Evolutionary conservation across 2,329 filamentous ascomycete species (phyloP), one percentile per base, ranked within the genome.

Genomic region (Diaporthe longicolla): DNA sequence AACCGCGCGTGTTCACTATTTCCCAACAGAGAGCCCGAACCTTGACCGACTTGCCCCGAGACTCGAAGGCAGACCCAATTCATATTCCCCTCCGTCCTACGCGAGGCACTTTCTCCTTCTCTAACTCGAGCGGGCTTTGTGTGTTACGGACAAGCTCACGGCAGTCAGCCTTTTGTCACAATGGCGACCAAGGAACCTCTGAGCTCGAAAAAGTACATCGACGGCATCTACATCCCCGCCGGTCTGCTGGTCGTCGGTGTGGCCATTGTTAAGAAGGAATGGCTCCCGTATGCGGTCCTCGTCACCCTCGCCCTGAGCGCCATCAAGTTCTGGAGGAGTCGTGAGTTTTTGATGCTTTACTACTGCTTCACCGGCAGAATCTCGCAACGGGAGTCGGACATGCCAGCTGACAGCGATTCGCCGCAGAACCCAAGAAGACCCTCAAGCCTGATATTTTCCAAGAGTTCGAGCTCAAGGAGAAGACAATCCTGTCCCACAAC

Each of bases 401-500:
- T n/a, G 50, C 35, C 17, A 45, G 66, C 73, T 70, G 37, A 75
- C 58, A 45, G 43, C 26, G 3, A 29, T 21, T 3, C 43, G n/a
- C 61, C 40, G 37, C 83, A 95, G 94, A 92, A 82, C 88, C 92
- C 76, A 91, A 93, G 83, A 95, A 94, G 85, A 92, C 97, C 77
- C 90, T 99, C 79, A 96, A 96, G 86, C 95, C 95, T 43, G 91
- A 92, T 78, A 89, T 89, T 68, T 98, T 98, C 90, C 95, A 98
- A 83, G 91, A 97, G 74, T 98, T 98, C 82, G 93, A 94, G 83
- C 92, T 99, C 79, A 93, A 93, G 84, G 94, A 98, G 85, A 98
- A 98, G 91, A 98, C 93, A 19, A 90, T 97, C 78, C 93, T 98
- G 81, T 98, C 96, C 43, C 97, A 98, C 91, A 99, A 99, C 88